These are phyloP conservation scores for Mrakiaceae sp. DNA, from an alignment of 1,284 basidiomycete species.

Conservation along the genomic window DNA sequence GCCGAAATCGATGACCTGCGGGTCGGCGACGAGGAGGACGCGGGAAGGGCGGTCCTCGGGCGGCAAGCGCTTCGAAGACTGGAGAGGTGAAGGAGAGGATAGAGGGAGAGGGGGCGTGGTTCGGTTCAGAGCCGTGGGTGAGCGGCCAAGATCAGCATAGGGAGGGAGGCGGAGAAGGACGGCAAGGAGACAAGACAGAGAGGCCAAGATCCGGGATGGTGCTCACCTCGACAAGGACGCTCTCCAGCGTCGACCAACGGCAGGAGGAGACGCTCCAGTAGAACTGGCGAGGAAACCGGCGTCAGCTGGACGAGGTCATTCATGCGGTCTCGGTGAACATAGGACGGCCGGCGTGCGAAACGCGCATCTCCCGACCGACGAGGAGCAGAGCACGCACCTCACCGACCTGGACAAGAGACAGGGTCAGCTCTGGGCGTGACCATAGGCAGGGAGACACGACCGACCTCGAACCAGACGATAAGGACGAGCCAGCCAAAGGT, in stretches of 20 bases:
- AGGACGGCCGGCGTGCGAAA: neutral
- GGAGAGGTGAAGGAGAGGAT: neutral
- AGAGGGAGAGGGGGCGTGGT: neutral
- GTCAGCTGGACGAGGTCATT: neutral
- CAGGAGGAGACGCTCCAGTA: constrained; percentile 34
- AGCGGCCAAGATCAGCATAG: neutral
- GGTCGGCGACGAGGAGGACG: constrained; percentile 62
- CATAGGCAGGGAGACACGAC: constrained; percentile 39
- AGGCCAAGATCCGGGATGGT: neutral
- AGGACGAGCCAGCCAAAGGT: constrained; percentile 49
- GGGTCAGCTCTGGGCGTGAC: constrained; percentile 33
- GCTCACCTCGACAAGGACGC: neutral
- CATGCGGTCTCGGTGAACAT: neutral
- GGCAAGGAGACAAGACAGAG: neutral
- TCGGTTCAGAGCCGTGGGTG: neutral
- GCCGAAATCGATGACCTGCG: constrained; percentile 54
- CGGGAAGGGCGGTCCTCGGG: constrained; percentile 40
- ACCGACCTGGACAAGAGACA: constrained; percentile 23
- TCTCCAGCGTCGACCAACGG: constrained; percentile 21
- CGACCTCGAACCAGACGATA: constrained; percentile 62
- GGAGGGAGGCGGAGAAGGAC: neutral
- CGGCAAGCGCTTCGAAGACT: neutral
- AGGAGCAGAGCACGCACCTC: constrained; percentile 23
- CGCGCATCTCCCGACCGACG: neutral
- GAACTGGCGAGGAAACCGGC: constrained; percentile 23